Evolutionary conservation across 352 stramenopile species (phyloP).

Genomic region (Pythium brassicae): DNA sequence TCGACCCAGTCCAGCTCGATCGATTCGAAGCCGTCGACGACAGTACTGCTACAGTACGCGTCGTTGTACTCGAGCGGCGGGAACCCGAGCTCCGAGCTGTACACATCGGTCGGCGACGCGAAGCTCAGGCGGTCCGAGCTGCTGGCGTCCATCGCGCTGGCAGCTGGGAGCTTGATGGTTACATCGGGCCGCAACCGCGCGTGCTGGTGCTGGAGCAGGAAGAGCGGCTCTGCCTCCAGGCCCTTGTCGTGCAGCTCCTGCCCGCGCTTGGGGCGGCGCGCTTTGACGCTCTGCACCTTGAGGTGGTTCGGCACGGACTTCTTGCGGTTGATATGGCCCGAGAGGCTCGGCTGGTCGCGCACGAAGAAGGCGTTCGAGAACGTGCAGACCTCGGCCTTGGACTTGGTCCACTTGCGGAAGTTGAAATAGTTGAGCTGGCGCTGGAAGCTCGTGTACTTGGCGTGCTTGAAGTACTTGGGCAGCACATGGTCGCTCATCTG

Average conservation of each 20-base stretch:
- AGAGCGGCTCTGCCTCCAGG: not conserved
- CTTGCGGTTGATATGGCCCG: slow-evolving; percentile 64
- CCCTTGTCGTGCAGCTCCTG: not conserved
- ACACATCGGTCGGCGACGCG: slow-evolving; percentile 37
- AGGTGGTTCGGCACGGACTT: slow-evolving; percentile 22
- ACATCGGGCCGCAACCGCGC: slow-evolving; percentile 12
- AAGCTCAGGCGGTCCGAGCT: slow-evolving; percentile 16
- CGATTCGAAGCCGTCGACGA: slow-evolving; percentile 6
- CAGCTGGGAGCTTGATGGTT: slow-evolving; percentile 32
- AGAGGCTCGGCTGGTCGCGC: slow-evolving; percentile 48
- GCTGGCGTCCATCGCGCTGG: not conserved
- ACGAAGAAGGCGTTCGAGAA: slow-evolving; percentile 72
- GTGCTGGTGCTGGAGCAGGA: not conserved
- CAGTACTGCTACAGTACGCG: not conserved
- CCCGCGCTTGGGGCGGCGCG: slow-evolving; percentile 5
- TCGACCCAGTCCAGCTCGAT: slow-evolving; percentile 44
- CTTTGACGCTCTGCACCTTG: not conserved
- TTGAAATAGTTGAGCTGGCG: slow-evolving; percentile 85
- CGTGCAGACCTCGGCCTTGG: slow-evolving; percentile 66
- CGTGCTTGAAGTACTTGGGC: slow-evolving; percentile 84
- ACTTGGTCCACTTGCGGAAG: slow-evolving; percentile 79
- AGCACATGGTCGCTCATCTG: slow-evolving; percentile 39
- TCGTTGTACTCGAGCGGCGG: slow-evolving; percentile 19
- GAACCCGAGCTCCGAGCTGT: slow-evolving; percentile 21
- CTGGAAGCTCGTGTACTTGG: slow-evolving; percentile 86